phyloP scores from a whole-genome alignment of 2,329 filamentous ascomycete species.

The Sporothrix inflata region DNA sequence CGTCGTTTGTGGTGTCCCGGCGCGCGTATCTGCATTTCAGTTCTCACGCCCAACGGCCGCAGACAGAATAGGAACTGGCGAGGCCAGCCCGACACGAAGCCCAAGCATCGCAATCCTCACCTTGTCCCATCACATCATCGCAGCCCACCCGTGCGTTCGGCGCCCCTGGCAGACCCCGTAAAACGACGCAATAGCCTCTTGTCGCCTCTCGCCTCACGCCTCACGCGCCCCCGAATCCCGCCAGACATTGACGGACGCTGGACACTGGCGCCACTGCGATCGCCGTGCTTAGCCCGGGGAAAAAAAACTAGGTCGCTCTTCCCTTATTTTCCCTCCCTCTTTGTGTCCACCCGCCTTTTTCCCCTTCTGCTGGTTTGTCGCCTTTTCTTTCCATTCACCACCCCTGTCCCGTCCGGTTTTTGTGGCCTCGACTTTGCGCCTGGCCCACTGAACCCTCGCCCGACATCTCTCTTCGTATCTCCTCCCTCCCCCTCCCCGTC shows the following conservation, averaged over 20 bases:
- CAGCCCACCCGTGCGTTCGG: neutral
- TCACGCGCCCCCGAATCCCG: conserved; percentile 10
- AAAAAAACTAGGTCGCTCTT: conserved; percentile 19
- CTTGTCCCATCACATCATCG: neutral
- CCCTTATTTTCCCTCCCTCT: neutral
- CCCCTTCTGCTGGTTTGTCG: neutral
- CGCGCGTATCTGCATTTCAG: conserved; percentile 5
- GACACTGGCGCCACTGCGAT: conserved; percentile 28
- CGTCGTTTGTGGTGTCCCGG: neutral
- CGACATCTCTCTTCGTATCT: neutral
- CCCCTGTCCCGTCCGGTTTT: conserved; percentile 25
- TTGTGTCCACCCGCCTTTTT: conserved; percentile 4
- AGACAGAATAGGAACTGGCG: neutral
- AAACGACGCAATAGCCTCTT: neutral
- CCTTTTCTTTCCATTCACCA: conserved; percentile 16
- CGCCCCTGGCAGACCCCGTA: neutral
- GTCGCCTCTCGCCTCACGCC: neutral
- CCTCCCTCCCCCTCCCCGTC: neutral
- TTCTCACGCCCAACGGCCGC: neutral
- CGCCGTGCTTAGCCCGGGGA: conserved; percentile 22
- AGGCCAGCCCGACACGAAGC: conserved; percentile 7
- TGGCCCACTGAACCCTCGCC: conserved; percentile 25
- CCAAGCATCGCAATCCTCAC: neutral
- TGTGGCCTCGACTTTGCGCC: conserved; percentile 23
- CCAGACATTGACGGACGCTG: conserved; percentile 16